phyloP scores from a whole-genome alignment of 768 basidiomycete species.

The Clitopilus hobsonii region DNA sequence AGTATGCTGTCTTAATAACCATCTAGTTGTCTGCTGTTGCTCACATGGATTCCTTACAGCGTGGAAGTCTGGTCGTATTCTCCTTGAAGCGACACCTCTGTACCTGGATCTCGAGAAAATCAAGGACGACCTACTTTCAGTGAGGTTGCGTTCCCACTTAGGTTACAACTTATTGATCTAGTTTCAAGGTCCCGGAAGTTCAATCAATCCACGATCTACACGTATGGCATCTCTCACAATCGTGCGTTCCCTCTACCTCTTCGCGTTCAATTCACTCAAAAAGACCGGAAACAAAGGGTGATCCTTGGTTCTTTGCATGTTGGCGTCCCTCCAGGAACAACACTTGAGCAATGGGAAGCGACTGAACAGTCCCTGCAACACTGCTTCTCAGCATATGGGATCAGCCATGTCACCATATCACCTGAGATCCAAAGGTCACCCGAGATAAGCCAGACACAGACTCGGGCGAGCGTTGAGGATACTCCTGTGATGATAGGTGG shows the following conservation, averaged over 20 bases:
- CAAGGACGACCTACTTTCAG: slow-evolving; percentile 40
- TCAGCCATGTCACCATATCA: slow-evolving; percentile 51
- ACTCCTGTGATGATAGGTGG: slow-evolving; percentile 20
- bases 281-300: slow-evolving; percentile 27
- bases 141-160: slow-evolving; percentile 22
- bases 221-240: slow-evolving; percentile 53
- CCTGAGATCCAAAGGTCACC: slow-evolving; percentile 34
- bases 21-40: background rate
- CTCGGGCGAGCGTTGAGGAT: slow-evolving; percentile 13
- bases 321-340: slow-evolving; percentile 40
- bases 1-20: slow-evolving; percentile 25
- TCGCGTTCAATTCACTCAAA: background rate
- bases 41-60: slow-evolving; percentile 25
- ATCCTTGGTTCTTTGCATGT: slow-evolving; percentile 53
- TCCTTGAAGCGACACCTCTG: slow-evolving; percentile 48
- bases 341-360: slow-evolving; percentile 45
- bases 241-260: slow-evolving; percentile 26
- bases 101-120: slow-evolving; percentile 45
- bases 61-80: slow-evolving; percentile 41
- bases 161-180: background rate
- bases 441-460: slow-evolving; percentile 22
- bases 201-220: slow-evolving; percentile 47
- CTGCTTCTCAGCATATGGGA: slow-evolving; percentile 48
- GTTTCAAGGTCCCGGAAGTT: slow-evolving; percentile 36
- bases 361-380: slow-evolving; percentile 44